Evolutionary conservation across 139 green algal species (phyloP).

Genomic region (Edaphochlamys debaryana): DNA sequence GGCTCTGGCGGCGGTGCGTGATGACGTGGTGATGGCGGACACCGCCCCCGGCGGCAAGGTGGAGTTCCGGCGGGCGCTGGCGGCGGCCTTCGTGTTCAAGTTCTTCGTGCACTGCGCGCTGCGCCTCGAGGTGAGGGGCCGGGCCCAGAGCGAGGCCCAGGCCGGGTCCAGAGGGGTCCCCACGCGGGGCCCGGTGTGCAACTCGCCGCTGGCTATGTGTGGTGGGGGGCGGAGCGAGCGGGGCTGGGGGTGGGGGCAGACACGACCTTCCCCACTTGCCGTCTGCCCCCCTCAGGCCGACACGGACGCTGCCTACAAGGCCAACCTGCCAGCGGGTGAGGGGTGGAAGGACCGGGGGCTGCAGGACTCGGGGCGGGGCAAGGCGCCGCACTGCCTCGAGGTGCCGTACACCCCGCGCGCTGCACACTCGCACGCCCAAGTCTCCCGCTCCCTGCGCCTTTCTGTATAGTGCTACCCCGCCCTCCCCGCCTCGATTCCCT

Average conservation of each 20-base stretch:
- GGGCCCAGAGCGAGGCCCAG: no score
- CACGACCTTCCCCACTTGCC: no score
- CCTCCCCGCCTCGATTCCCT: no score
- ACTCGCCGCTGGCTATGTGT: no score
- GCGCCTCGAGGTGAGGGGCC: constrained; percentile 51
- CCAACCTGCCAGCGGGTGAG: constrained; percentile 10
- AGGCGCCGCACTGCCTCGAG: no score
- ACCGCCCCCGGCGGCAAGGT: constrained; percentile 90
- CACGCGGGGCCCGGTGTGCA: no score
- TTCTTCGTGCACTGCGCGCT: constrained; percentile 76
- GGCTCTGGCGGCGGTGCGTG: constrained; percentile 71
- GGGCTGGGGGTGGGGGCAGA: background rate
- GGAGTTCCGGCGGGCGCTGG: constrained; percentile 90
- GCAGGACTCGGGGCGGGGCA: no score
- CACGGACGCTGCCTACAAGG: constrained; percentile 22
- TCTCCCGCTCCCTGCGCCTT: no score
- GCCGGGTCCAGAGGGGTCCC: no score
- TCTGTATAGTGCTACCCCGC: no score
- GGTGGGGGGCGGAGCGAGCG: background rate
- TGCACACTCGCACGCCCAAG: no score
- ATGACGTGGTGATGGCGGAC: constrained; percentile 81
- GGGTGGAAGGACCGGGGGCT: background rate
- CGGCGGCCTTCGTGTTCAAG: constrained; percentile 94
- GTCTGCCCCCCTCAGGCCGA: constrained; percentile 20
- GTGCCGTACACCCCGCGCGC: no score